These are phyloP conservation scores for Rutstroemia sp. DNA, from an alignment of 2,329 filamentous ascomycete species.

Conservation along the genomic window DNA sequence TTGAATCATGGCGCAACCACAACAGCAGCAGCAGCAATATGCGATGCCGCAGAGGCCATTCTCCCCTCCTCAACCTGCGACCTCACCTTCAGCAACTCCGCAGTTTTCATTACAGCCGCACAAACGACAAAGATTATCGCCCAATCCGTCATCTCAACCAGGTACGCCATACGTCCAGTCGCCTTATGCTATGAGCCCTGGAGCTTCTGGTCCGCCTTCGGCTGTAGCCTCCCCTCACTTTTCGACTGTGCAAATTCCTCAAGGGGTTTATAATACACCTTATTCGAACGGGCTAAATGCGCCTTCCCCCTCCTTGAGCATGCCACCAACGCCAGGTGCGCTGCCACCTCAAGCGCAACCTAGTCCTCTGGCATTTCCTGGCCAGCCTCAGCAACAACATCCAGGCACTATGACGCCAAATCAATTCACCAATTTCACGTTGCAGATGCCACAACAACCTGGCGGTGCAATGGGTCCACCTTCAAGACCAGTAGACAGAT, in stretches of 20 bases:
- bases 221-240: conserved; percentile 27
- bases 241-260: conserved; percentile 25
- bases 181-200: conserved; percentile 42
- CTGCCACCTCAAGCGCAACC: conserved; percentile 22
- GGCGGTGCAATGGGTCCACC: conserved; percentile 47
- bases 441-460: conserved; percentile 32
- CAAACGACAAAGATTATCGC: conserved; percentile 67
- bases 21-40: conserved; percentile 30
- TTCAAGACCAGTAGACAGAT: conserved; percentile 50
- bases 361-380: conserved; percentile 20
- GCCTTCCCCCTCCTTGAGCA: conserved; percentile 18
- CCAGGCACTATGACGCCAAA: neutral
- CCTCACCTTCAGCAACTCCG: conserved; percentile 52
- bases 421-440: conserved; percentile 16
- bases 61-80: conserved; percentile 49
- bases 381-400: conserved; percentile 12
- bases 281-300: conserved; percentile 27
- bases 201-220: conserved; percentile 24
- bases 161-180: conserved; percentile 52
- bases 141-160: conserved; percentile 60
- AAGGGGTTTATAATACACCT: conserved; percentile 28
- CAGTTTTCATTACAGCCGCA: conserved; percentile 56
- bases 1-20: conserved; percentile 30
- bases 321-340: conserved; percentile 25
- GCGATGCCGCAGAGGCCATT: conserved; percentile 45